phyloP scores from a whole-genome alignment of 495 filamentous ascomycete species.

The Cladorrhinum samala region DNA sequence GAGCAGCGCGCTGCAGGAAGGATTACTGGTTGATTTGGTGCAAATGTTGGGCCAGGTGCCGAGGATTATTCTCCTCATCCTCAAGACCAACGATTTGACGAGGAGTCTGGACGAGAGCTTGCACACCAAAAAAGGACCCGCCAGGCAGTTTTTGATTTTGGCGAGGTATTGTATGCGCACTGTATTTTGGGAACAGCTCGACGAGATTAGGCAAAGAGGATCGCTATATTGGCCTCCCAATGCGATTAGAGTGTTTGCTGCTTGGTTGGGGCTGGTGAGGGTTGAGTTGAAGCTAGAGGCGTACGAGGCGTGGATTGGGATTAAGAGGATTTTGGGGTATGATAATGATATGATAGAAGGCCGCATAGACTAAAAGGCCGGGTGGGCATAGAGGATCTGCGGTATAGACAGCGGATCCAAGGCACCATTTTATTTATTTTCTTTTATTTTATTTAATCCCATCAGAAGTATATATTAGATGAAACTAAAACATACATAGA shows the following conservation, averaged over 20 bases:
- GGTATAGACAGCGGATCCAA: constrained; percentile 12
- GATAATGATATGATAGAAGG: constrained; percentile 3
- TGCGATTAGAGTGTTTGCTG: constrained; percentile 38
- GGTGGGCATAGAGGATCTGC: neutral
- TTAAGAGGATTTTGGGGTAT: constrained; percentile 43
- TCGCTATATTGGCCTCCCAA: constrained; percentile 47
- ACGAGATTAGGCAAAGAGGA: constrained; percentile 49
- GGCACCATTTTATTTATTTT: too few species aligned
- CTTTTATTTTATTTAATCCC: too few species aligned
- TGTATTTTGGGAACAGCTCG: constrained; percentile 82
- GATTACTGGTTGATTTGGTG: constrained; percentile 80
- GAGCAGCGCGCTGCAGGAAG: constrained; percentile 73
- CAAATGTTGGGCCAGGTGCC: constrained; percentile 86
- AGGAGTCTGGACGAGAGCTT: constrained; percentile 90
- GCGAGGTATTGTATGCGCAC: constrained; percentile 86
- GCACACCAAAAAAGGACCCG: constrained; percentile 80
- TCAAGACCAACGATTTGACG: constrained; percentile 98
- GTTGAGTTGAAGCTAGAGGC: constrained; percentile 50
- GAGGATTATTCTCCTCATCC: constrained; percentile 83
- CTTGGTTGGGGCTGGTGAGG: constrained; percentile 45
- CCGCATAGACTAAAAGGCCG: too few species aligned
- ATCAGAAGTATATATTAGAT: too few species aligned
- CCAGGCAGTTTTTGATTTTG: constrained; percentile 87
- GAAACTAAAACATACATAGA: too few species aligned
- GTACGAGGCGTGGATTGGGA: constrained; percentile 52